Evolutionary conservation across 2,329 filamentous ascomycete genomes (phyloP).

Genomic region (Clonostachys byssicola): DNA sequence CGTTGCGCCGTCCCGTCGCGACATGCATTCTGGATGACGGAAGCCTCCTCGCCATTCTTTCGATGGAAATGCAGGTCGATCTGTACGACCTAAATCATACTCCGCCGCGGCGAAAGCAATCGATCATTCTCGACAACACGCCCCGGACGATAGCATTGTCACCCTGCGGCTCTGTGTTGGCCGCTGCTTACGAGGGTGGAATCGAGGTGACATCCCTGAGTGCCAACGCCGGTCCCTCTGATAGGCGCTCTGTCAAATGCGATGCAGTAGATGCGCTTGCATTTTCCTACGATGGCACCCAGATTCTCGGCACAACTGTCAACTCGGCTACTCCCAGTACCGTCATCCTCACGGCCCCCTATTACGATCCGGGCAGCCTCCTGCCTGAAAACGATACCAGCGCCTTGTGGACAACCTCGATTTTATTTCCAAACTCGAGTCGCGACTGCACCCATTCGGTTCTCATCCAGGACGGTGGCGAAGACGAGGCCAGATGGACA

Average conservation of each 20-base stretch:
- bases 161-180: conserved; percentile 75
- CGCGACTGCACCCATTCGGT: conserved; percentile 75
- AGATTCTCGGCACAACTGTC: conserved; percentile 72
- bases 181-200: conserved; percentile 81
- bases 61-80: conserved; percentile 79
- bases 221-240: conserved; percentile 56
- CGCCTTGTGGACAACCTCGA: conserved; percentile 80
- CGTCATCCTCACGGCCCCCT: conserved; percentile 74
- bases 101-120: conserved; percentile 67
- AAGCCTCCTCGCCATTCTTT: conserved; percentile 71
- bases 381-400: conserved; percentile 65
- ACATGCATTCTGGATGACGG: conserved; percentile 79
- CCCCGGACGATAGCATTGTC: conserved; percentile 77
- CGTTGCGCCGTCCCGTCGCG: conserved; percentile 69
- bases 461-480: conserved; percentile 55
- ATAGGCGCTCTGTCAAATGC: conserved; percentile 74
- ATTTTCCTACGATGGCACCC: conserved; percentile 75
- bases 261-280: conserved; percentile 69
- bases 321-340: conserved; percentile 62
- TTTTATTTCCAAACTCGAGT: conserved; percentile 78
- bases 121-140: conserved; percentile 72
- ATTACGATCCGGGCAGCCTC: conserved; percentile 68
- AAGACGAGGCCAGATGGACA: conserved; percentile 68
- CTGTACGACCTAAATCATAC: conserved; percentile 68
- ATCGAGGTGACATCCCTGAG: conserved; percentile 81